Conservation (phyloP, 2,329 filamentous ascomycete species). For the Aureobasidium sp. region DNA sequence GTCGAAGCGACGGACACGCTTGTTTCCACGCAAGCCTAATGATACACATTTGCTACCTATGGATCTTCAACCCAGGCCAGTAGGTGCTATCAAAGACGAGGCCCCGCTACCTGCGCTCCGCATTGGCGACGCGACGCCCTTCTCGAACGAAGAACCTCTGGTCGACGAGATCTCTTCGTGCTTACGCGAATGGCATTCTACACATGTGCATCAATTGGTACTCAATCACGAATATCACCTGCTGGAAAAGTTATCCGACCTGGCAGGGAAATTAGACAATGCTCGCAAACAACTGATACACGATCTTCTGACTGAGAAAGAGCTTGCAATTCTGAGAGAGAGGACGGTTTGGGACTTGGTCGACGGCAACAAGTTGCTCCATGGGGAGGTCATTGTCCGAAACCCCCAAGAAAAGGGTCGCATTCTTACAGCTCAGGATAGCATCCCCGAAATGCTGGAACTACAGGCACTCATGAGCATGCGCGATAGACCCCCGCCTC, state of each 20-base stretch:
- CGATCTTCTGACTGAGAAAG: conserved; percentile 81
- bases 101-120: conserved; percentile 96
- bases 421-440: conserved; percentile 85
- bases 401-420: conserved; percentile 77
- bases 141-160: conserved; percentile 78
- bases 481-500: conserved; percentile 70
- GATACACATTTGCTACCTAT: conserved; percentile 10
- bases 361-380: conserved; percentile 86
- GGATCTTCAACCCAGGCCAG: conserved; percentile 47
- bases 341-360: conserved; percentile 95
- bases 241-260: conserved; percentile 70
- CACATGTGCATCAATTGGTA: conserved; percentile 86
- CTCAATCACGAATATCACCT: conserved; percentile 73
- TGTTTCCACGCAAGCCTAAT: neutral
- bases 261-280: conserved; percentile 77
- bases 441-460: conserved; percentile 81
- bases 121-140: conserved; percentile 93
- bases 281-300: conserved; percentile 85
- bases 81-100: conserved; percentile 65
- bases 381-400: conserved; percentile 88
- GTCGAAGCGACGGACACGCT: conserved; percentile 4
- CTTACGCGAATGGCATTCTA: conserved; percentile 95
- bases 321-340: conserved; percentile 73
- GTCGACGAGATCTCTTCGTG: conserved; percentile 98
- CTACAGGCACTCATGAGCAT: conserved; percentile 95